A percentile compares a stretch with the other conserved stretches of the same genome.
phyloP scores from a whole-genome alignment of 257 asterid species.

The Echites panduratus region DNA sequence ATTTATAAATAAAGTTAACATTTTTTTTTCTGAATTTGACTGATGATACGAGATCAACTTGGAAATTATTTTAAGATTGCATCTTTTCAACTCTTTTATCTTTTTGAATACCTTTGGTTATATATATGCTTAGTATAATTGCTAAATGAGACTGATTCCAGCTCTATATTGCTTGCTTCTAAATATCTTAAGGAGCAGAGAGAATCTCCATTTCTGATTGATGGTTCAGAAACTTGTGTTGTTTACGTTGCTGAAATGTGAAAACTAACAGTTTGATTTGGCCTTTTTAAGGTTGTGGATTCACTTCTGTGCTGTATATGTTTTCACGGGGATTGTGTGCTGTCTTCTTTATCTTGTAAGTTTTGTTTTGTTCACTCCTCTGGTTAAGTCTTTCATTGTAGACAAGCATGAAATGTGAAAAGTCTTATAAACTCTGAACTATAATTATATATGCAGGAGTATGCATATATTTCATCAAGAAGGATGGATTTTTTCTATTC shows the following conservation, averaged over 20 bases:
- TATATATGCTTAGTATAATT: no score
- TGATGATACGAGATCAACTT: not conserved
- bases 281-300: constrained; percentile 83
- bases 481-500: constrained; percentile 65
- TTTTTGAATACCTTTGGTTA: not conserved
- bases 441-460: constrained; percentile 62
- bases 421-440: constrained; percentile 13
- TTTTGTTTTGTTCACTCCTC: constrained; percentile 19
- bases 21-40: not conserved
- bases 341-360: constrained; percentile 91
- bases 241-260: constrained; percentile 1
- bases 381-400: constrained; percentile 10
- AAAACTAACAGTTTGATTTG: constrained; percentile 21
- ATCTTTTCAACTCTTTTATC: not conserved
- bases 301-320: constrained; percentile 82
- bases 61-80: not conserved
- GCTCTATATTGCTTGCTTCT: not conserved
- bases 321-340: constrained; percentile 91
- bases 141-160: not conserved
- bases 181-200: not conserved
- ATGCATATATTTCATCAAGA: constrained; percentile 61
- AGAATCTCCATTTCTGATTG: not conserved
- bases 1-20: not conserved
- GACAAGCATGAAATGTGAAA: constrained; percentile 6
- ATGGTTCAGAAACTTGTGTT: not conserved